phyloP scores from a whole-genome alignment of 1,139 yeast genomes.

The Scheffersomyces lignicola region DNA sequence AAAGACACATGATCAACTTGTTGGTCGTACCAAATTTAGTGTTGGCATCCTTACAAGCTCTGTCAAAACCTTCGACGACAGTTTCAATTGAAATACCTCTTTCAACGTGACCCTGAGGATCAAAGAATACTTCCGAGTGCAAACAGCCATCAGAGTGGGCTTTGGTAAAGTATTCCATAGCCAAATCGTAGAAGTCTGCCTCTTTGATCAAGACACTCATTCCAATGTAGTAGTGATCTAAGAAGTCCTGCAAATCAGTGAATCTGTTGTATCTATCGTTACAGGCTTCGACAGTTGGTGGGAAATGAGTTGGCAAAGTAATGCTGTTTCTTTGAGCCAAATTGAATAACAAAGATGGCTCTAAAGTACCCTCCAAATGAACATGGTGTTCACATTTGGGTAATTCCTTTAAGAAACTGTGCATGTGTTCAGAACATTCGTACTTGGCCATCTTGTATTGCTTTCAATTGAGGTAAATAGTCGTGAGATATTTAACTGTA shows the following conservation, averaged over 20 bases:
- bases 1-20: conserved; percentile 74
- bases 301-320: conserved; percentile 59
- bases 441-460: conserved; percentile 9
- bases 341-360: conserved; percentile 66
- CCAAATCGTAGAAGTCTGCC: conserved; percentile 68
- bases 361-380: conserved; percentile 79
- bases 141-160: conserved; percentile 61
- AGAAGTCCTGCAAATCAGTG: conserved; percentile 70
- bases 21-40: conserved; percentile 59
- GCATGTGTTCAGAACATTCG: conserved; percentile 19
- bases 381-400: conserved; percentile 87
- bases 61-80: conserved; percentile 63
- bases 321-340: conserved; percentile 61
- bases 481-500: background rate
- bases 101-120: conserved; percentile 80
- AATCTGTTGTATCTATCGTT: conserved; percentile 59
- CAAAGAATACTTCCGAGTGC: conserved; percentile 75
- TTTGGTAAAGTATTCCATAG: conserved; percentile 67
- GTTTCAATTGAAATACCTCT: conserved; percentile 59
- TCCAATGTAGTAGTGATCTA: conserved; percentile 76
- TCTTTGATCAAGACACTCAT: conserved; percentile 68
- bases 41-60: conserved; percentile 63
- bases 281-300: conserved; percentile 53
- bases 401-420: conserved; percentile 55
- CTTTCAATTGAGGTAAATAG: background rate